Evolutionary conservation across 768 basidiomycete genomes (phyloP).

Genomic region (Tricholoma terreum): DNA sequence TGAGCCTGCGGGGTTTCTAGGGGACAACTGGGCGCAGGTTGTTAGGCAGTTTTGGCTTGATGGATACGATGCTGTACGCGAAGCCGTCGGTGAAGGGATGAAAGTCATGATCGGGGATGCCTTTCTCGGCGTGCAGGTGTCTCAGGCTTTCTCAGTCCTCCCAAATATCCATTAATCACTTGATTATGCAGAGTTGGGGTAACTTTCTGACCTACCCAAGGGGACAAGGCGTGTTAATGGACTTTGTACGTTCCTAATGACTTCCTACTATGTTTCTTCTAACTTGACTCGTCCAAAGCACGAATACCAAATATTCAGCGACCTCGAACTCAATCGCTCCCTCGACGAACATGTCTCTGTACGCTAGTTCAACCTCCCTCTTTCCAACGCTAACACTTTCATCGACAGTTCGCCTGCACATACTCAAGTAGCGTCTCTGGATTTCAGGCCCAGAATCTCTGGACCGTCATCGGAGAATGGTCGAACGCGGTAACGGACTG

Average conservation of each 20-base stretch:
- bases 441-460: constrained; percentile 55
- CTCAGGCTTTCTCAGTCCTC: constrained; percentile 2
- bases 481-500: constrained; percentile 73
- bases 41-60: constrained; percentile 56
- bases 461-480: constrained; percentile 82
- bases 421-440: constrained; percentile 41
- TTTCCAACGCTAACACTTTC: background rate
- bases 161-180: constrained; percentile 3
- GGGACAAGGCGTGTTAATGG: constrained; percentile 62
- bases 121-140: constrained; percentile 57
- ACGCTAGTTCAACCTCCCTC: constrained; percentile 11
- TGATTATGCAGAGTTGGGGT: constrained; percentile 46
- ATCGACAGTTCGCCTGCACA: constrained; percentile 50
- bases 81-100: constrained; percentile 42
- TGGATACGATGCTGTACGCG: constrained; percentile 57
- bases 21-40: constrained; percentile 37
- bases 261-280: constrained; percentile 1
- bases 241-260: constrained; percentile 39
- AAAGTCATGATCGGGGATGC: constrained; percentile 74
- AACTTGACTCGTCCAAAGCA: constrained; percentile 38
- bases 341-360: constrained; percentile 57
- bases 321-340: constrained; percentile 49
- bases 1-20: constrained; percentile 58
- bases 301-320: constrained; percentile 72
- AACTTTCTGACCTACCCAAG: constrained; percentile 52